phyloP scores from a whole-genome alignment of 768 basidiomycete genomes.

The Heimioporus sp. region DNA sequence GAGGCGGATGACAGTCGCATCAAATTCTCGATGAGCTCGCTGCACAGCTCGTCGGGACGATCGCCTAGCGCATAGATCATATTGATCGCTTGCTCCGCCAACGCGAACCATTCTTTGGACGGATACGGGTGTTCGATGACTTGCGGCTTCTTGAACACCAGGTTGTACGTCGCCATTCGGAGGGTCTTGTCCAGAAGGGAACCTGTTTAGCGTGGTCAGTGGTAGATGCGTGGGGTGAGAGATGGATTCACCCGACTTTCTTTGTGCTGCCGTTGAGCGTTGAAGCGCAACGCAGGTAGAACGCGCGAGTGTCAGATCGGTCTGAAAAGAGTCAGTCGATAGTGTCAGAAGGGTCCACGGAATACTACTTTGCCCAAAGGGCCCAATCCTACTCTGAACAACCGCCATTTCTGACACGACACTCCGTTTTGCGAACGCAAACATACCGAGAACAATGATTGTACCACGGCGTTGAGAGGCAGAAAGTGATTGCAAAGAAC shows the following conservation, averaged over 20 bases:
- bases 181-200: slow-evolving; percentile 85
- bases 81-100: slow-evolving; percentile 96
- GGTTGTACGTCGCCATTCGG: slow-evolving; percentile 83
- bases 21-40: slow-evolving; percentile 78
- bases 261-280: slow-evolving; percentile 92
- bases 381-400: slow-evolving; percentile 87
- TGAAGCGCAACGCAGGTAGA: slow-evolving; percentile 95
- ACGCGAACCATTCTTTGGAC: slow-evolving; percentile 92
- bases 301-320: slow-evolving; percentile 84
- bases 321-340: slow-evolving; percentile 40
- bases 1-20: slow-evolving; percentile 41
- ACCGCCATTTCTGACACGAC: slow-evolving; percentile 82
- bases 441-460: slow-evolving; percentile 96
- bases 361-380: slow-evolving; percentile 69
- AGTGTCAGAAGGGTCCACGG: background rate
- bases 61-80: slow-evolving; percentile 94
- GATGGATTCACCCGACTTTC: slow-evolving; percentile 70
- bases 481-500: slow-evolving; percentile 71
- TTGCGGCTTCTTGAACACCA: slow-evolving; percentile 80
- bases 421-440: slow-evolving; percentile 78
- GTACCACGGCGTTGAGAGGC: slow-evolving; percentile 88
- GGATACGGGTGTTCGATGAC: slow-evolving; percentile 79
- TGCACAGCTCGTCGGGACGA: slow-evolving; percentile 85
- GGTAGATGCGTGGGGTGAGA: background rate
- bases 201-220: slow-evolving; percentile 43